Percentiles rank a stretch among this genome's conserved stretches.
Conservation (phyloP, 495 filamentous ascomycete species). For the Xylaria sp. region DNA sequence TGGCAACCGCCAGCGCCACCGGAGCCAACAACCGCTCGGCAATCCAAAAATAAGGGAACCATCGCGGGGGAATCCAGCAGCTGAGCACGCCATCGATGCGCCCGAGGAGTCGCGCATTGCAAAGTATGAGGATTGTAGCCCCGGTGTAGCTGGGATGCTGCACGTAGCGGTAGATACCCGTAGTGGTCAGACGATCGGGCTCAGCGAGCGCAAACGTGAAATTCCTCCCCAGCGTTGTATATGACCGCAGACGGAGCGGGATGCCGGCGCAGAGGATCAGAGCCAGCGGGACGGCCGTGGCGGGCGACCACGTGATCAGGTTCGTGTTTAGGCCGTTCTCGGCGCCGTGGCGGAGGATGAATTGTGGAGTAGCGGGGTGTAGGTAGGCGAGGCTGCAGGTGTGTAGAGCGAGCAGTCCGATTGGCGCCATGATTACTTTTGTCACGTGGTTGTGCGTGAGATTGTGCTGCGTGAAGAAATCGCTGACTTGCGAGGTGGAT, state of each 20-base stretch:
- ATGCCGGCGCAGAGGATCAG: conserved; percentile 43
- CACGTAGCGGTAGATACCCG: conserved; percentile 52
- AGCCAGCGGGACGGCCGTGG: conserved; percentile 33
- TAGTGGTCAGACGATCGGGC: conserved; percentile 51
- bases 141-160: conserved; percentile 60
- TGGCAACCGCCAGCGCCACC: conserved; percentile 4
- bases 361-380: conserved; percentile 44
- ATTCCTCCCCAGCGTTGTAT: conserved; percentile 48
- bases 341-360: conserved; percentile 31
- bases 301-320: conserved; percentile 43
- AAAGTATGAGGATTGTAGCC: conserved; percentile 23
- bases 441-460: not conserved
- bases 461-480: not conserved
- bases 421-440: not conserved
- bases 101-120: not conserved
- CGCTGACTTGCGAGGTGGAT: not conserved
- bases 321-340: conserved; percentile 38
- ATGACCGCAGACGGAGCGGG: conserved; percentile 46
- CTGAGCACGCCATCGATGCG: conserved; percentile 32
- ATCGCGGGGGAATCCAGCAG: conserved; percentile 45
- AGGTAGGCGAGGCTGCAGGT: not conserved
- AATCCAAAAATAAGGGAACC: conserved; percentile 30
- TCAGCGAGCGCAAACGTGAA: conserved; percentile 57
- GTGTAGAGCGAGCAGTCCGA: not conserved
- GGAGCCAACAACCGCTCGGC: conserved; percentile 24